Base-by-base conservation (phyloP, 768 basidiomycete species). In the Amanita phalloides region DNA sequence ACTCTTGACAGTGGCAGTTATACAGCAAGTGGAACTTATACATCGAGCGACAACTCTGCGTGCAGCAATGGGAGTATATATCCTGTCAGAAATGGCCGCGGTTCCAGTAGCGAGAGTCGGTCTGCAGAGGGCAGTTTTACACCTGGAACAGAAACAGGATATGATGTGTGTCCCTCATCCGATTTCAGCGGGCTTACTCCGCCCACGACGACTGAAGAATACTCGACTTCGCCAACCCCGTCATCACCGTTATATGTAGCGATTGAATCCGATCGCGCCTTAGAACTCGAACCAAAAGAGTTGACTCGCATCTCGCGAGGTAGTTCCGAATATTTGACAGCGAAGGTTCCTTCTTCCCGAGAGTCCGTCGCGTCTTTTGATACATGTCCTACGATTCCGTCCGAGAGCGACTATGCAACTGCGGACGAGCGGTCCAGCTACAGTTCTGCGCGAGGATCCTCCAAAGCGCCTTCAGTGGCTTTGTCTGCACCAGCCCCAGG, bases 141-240 rank as follows among this genome's bases (percentile, higher is more conserved):
- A 26, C 55, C 54, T 41, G 56, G 53, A 46, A 59, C 54, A 33
- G 73, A 77, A 58, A 76, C 73, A 20, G 76, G 76, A 11, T 78
- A 77, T 56, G 75, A 79, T 56, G 62, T 79, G 13, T 79, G 77
- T 56, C 66, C 64, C 1, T 77, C 77, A 7, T 78, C 77, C 6
- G 77, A 78, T 55, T 59, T 77, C 23, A 73, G 71, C 13, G 70
- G 69, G 33, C 53, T 71, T 28, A 67, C 69, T n/a, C 61, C 64
- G 9, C 65, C 64, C 3, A 69, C 67, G 4, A 60, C 56, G 17
- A 56, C 45, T 25, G 60, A 60, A 17, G 65, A 59, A 23, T 60
- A 60, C 9, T 58, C 60, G 17, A 64, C 61, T 26, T 63, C 68
- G 0, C 61, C 66, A n/a, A 66, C 71, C 1, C 68, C 70, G 5